Evolutionary conservation across 2,329 filamentous ascomycete species (phyloP), one percentile per base, ranked within the genome.

Genomic region (Ophiostoma quercus): DNA sequence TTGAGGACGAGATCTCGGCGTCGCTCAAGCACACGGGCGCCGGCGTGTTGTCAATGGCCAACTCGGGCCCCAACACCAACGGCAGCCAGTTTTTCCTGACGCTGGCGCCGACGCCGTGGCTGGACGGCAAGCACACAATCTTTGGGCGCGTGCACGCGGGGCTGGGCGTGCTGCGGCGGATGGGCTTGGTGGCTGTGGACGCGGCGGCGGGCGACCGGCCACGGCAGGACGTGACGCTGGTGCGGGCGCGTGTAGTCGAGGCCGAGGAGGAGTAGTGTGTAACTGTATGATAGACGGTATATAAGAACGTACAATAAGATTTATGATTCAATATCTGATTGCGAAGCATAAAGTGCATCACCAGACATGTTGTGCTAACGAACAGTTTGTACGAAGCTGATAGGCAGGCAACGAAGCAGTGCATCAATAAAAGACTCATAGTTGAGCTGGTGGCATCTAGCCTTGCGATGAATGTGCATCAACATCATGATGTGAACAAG

Each of bases 61-160:
- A 99, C 80, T 88, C 89, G 19, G 95, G 95, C 0, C 92, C 92
- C 9, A 88, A 98, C 79, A 96, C 94, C 47, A 98, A 98, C 79
- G 94, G 94, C 29, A 92, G 88, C 71, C 95, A 98, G 80, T 99
- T 98, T 80, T 98, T 98, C 78, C 88, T 99, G 74, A 98, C 95
- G 0, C 84, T 98, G 43, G 94, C 93, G 8, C 94, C 94, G 4
- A 94, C 95, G 19, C 95, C 95, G 0, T 98, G 94, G 94, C 81
- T 99, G 71, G 95, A 99, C 80, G 93, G 94, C 29, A 97, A 97
- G 80, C 94, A 99, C 79, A 96, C 94, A 12, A 96, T 99, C 74
- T 99, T 99, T 77, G 95, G 95, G 0, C 83, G 94, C 69, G 93
- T 99, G 54, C 94, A 91, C 82, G 86, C 81, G 69, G 95, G 95